Conservation (phyloP, 1,139 yeast species). For the Pichia sp. region DNA sequence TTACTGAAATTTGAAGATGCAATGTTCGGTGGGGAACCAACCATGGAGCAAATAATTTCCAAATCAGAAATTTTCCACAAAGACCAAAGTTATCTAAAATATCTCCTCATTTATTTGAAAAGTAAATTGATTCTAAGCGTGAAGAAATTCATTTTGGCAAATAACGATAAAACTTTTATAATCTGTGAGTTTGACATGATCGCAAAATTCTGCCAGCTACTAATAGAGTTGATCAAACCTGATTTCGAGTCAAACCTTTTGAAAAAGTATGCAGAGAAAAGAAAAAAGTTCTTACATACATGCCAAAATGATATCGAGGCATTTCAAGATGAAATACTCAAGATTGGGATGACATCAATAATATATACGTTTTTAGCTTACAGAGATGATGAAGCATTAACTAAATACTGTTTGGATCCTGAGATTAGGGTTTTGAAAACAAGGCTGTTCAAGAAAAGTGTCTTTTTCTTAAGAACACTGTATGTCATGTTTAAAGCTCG, state of each 20-base stretch:
- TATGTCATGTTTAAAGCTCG: not conserved
- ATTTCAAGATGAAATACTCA: constrained; percentile 5
- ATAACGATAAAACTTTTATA: not conserved
- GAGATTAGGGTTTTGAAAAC: not conserved
- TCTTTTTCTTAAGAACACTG: not conserved
- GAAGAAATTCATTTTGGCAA: not conserved
- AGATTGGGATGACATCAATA: constrained; percentile 5
- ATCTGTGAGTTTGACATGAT: constrained; percentile 2
- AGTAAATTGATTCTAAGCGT: not conserved
- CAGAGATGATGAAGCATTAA: not conserved
- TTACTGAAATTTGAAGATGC: not conserved
- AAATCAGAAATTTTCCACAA: constrained; percentile 2
- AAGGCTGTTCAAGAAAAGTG: not conserved
- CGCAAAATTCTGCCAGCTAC: not conserved
- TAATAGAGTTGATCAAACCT: constrained; percentile 6
- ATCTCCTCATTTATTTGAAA: constrained; percentile 1
- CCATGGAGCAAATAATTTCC: not conserved
- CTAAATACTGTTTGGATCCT: not conserved
- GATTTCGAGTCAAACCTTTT: not conserved
- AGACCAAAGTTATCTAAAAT: constrained; percentile 2
- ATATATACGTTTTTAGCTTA: constrained; percentile 7
- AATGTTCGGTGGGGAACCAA: not conserved
- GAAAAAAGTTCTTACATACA: constrained; percentile 5
- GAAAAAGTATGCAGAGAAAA: constrained; percentile 5
- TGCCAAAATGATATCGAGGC: constrained; percentile 2